A percentile compares a stretch with the other conserved stretches of the same genome.
Conservation (phyloP, 2,329 filamentous ascomycete species). For the Cladosporium velox region DNA sequence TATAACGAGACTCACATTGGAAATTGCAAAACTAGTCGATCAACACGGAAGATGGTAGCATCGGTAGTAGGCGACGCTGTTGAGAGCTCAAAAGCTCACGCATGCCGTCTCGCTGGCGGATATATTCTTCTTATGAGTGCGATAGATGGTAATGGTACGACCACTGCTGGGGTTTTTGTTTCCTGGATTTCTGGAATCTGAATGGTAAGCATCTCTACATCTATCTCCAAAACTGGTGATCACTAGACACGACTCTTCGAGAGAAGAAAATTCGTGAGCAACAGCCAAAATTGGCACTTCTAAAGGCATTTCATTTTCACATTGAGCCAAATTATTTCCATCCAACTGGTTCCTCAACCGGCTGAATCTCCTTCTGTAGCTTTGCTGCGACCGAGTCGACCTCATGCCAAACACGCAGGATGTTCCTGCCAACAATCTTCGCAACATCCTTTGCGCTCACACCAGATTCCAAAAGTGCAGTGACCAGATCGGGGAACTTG, state of each 20-base stretch:
- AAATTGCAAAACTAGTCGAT: background rate
- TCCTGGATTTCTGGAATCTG: no score
- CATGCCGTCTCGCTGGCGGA: background rate
- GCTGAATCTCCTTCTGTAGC: constrained; percentile 57
- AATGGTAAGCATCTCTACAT: no score
- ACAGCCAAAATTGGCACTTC: background rate
- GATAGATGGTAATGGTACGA: no score
- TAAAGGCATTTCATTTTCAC: background rate
- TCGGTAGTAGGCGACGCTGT: background rate
- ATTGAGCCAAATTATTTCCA: background rate
- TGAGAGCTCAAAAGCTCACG: background rate
- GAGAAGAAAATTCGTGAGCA: background rate
- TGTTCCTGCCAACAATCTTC: constrained; percentile 77
- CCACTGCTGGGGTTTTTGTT: no score
- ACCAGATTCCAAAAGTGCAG: constrained; percentile 70
- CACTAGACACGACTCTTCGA: no score
- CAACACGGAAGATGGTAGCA: background rate
- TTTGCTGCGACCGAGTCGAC: constrained; percentile 70
- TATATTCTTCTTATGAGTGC: background rate
- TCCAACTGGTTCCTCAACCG: constrained; percentile 43
- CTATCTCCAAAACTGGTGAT: no score
- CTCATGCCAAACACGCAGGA: constrained; percentile 80
- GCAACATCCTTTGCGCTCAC: constrained; percentile 72
- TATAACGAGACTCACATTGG: background rate
- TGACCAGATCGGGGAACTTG: constrained; percentile 77